Percentiles rank a stretch among this genome's conserved stretches.
Evolutionary conservation across 1,284 basidiomycete species (phyloP).

Genomic region (Chondrostereum purpureum): DNA sequence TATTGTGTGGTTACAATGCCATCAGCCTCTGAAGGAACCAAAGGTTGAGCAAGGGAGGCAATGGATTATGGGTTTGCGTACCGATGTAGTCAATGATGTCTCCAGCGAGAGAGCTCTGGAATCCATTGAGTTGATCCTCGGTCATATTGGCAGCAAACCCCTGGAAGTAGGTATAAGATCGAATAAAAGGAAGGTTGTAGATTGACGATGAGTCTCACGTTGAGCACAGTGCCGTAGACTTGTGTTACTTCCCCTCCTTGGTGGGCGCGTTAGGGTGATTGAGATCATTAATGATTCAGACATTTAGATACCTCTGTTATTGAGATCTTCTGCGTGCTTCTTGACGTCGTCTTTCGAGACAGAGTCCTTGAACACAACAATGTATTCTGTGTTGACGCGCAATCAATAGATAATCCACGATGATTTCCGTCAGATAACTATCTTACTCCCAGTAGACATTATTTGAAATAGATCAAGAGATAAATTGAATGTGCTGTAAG

Average conservation of each 20-base stretch:
- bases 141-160: conserved; percentile 51
- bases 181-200: not conserved
- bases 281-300: not conserved
- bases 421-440: no score
- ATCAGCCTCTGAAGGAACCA: conserved; percentile 36
- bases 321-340: conserved; percentile 34
- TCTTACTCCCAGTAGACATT: no score
- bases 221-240: conserved; percentile 30
- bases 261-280: not conserved
- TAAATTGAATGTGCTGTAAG: no score
- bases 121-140: conserved; percentile 25
- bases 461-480: no score
- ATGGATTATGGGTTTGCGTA: conserved; percentile 20
- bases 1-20: conserved; percentile 38
- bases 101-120: conserved; percentile 31
- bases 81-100: conserved; percentile 48
- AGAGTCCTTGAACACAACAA: conserved; percentile 52
- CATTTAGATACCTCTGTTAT: conserved; percentile 27
- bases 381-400: no score
- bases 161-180: conserved; percentile 20
- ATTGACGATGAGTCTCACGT: conserved; percentile 16
- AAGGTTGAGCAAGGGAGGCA: not conserved
- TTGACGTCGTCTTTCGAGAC: conserved; percentile 38
- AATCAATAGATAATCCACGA: no score
- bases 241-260: conserved; percentile 39